phyloP scores from a whole-genome alignment of 768 basidiomycete species.

The Termitomyces sp. region DNA sequence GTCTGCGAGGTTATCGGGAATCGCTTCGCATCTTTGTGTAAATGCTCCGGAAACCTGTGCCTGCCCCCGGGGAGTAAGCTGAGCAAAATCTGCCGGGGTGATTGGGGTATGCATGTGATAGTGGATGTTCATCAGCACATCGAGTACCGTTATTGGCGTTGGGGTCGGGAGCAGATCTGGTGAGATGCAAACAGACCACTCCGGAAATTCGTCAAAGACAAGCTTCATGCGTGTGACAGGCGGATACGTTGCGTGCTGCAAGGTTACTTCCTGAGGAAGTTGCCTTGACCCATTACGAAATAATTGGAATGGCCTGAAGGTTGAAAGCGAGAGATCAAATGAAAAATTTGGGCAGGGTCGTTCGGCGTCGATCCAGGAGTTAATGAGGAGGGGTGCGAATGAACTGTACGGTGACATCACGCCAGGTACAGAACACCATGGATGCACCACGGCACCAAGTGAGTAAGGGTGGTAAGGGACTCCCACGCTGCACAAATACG shows the following conservation, averaged over 20 bases:
- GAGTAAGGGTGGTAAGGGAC: background rate
- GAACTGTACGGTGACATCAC: background rate
- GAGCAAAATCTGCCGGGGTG: background rate
- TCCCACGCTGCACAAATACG: background rate
- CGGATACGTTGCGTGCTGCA: background rate
- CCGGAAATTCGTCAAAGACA: background rate
- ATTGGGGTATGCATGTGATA: background rate
- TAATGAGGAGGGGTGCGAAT: background rate
- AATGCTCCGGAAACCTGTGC: background rate
- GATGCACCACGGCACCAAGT: background rate
- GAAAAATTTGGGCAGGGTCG: background rate
- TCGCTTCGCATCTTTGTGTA: background rate
- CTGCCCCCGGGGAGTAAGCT: background rate
- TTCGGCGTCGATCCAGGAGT: slow-evolving; percentile 5
- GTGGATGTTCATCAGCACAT: background rate
- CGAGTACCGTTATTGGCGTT: background rate
- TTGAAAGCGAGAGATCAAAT: slow-evolving; percentile 2
- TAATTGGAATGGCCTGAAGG: background rate
- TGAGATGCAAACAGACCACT: background rate
- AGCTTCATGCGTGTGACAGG: background rate
- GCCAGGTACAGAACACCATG: background rate
- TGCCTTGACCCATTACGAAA: background rate
- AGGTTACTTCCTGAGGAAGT: background rate
- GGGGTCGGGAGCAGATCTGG: background rate
- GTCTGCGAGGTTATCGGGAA: background rate